Evolutionary conservation across 345 rosid species (phyloP), one percentile per base, ranked within the genome.

Genomic region (Pseudoturritis turrita): DNA sequence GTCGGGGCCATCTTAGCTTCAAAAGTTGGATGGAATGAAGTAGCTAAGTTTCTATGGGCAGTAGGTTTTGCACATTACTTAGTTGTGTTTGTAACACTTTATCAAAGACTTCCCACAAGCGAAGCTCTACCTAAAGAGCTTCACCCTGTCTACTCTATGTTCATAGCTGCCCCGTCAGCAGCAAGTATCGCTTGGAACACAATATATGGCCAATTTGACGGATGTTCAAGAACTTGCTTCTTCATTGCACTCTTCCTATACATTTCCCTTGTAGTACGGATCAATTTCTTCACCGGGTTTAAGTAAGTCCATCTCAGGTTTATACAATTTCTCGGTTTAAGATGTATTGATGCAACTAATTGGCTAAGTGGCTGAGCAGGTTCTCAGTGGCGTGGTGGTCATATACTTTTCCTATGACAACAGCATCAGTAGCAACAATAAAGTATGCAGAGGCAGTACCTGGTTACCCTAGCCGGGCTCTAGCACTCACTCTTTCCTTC

Each of bases 341-440:
- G 22, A 37, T 22, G 45, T 26, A n/a, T 21, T n/a, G 52, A 53
- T 76, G 53, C 10, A 51, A 56, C 59, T 71, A 14, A 62, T 4
- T 33, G 17, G 22, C 33, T 11, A 58, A 26, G 15, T n/a, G 54
- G 5, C 17, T 71, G 43, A n/a, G 65, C 84, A 89, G 96, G 79
- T 95, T 95, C 60, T 95, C 97, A 0, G 90, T 91, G 56, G 96
- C 97, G 14, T 91, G 97, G 97, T 94, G 97, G 97, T 87, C 99
- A 6, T 95, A 95, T 74, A 95, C 97, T 44, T 91, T 95, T 45
- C 97, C 96, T 3, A 95, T 95, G 99, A 91, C 96, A 40, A 89
- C 96, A 0, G 92, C 79, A 28, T 87, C 97, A 15, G 93, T 95
- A 66, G 96, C 99, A 8, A 88, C 94, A 0, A 86, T 95, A 65